Conservation (phyloP, 768 basidiomycete species). For the Paxillus involutus region DNA sequence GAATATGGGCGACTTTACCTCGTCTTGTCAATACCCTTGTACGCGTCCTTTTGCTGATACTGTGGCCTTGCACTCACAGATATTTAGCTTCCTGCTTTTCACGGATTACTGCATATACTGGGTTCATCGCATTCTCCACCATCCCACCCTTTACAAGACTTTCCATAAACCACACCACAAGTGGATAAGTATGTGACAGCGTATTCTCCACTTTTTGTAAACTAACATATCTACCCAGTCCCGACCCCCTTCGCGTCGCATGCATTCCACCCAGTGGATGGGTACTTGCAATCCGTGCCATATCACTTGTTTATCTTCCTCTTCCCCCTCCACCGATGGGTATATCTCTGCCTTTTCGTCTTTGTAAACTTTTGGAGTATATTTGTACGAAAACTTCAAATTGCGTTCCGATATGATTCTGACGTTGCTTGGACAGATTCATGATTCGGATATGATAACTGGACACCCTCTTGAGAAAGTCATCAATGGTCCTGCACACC, state of each 20-base stretch:
- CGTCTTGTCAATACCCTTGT: conserved; percentile 68
- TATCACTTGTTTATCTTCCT: conserved; percentile 91
- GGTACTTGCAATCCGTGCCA: conserved; percentile 90
- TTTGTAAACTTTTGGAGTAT: conserved; percentile 95
- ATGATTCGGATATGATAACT: conserved; percentile 98
- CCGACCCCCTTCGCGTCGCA: conserved; percentile 97
- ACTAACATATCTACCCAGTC: conserved; percentile 48
- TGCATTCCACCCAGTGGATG: conserved; percentile 96
- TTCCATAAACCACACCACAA: conserved; percentile 99
- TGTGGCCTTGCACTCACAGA: neutral
- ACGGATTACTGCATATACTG: conserved; percentile 96
- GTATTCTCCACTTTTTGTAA: neutral
- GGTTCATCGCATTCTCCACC: conserved; percentile 90
- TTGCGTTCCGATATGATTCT: neutral
- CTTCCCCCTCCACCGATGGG: conserved; percentile 84
- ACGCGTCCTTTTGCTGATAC: conserved; percentile 25
- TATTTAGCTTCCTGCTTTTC: conserved; percentile 68
- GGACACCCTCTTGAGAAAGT: conserved; percentile 83
- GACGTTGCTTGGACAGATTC: conserved; percentile 59
- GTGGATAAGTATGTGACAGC: conserved; percentile 76
- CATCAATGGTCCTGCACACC: conserved; percentile 98
- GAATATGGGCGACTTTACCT: conserved; percentile 81
- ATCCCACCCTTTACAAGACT: conserved; percentile 83
- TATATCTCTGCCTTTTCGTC: conserved; percentile 86
- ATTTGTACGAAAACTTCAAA: conserved; percentile 51